Conservation (phyloP, 2,329 filamentous ascomycete genomes). For the Helminthosporium solani region DNA sequence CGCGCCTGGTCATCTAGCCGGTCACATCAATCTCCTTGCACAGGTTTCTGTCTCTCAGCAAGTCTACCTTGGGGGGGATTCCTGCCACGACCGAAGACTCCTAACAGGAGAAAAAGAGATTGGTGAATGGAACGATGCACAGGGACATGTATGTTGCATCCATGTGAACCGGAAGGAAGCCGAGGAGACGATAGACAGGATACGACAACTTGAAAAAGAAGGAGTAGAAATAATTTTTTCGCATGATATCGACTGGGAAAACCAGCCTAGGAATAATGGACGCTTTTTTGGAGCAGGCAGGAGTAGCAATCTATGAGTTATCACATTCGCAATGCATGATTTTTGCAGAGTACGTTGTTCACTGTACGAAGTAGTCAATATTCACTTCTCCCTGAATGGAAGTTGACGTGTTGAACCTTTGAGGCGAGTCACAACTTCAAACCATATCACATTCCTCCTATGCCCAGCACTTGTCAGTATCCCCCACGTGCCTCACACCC, state of each 20-base stretch:
- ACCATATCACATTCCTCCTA: neutral
- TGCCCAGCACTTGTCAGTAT: neutral
- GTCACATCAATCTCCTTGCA: constrained; percentile 55
- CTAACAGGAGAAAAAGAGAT: constrained; percentile 55
- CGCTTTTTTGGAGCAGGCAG: constrained; percentile 30
- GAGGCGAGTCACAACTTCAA: neutral
- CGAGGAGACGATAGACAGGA: constrained; percentile 46
- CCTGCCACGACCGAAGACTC: constrained; percentile 56
- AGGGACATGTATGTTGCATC: constrained; percentile 52
- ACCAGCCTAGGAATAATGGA: constrained; percentile 31
- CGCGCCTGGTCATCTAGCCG: constrained; percentile 55
- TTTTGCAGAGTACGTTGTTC: neutral
- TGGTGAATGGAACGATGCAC: constrained; percentile 52
- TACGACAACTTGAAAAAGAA: constrained; percentile 43
- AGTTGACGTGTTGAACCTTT: neutral
- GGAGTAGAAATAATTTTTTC: constrained; percentile 55
- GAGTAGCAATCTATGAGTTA: neutral
- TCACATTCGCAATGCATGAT: neutral
- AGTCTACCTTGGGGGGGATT: constrained; percentile 55
- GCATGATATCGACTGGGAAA: constrained; percentile 55
- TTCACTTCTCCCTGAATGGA: too few species aligned
- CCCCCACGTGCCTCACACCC: neutral
- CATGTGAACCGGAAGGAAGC: constrained; percentile 53
- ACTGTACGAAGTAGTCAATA: too few species aligned
- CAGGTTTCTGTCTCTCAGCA: constrained; percentile 42